Conservation (phyloP, 257 asterid species). For the Solanum paucissectum region DNA sequence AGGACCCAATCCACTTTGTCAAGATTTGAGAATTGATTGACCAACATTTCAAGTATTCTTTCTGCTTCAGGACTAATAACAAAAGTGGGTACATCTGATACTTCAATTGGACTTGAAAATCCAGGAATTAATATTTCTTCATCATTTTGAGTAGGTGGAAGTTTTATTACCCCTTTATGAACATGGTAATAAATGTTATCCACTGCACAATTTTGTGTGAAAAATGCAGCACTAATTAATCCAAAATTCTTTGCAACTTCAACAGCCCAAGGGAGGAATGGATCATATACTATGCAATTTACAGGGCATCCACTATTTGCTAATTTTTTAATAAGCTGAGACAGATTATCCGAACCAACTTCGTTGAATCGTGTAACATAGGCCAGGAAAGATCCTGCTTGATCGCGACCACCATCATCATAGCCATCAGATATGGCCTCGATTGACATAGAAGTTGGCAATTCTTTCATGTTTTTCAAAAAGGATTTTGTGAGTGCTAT, state of each 20-base stretch:
- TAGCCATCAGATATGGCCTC: conserved; percentile 34
- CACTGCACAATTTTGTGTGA: too few relatives aligned
- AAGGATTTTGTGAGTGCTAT: background rate
- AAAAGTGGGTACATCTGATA: background rate
- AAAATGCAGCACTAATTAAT: too few relatives aligned
- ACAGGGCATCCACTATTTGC: background rate
- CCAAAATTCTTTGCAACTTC: too few relatives aligned
- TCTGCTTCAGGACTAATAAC: background rate
- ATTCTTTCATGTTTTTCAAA: conserved; percentile 7
- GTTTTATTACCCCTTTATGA: background rate
- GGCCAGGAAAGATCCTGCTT: conserved; percentile 4
- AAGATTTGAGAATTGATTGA: background rate
- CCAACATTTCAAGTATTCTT: background rate
- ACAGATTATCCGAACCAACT: too few relatives aligned
- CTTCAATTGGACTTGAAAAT: background rate
- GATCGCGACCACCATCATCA: conserved; percentile 12
- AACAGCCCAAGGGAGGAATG: background rate
- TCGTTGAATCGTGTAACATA: conserved; percentile 1
- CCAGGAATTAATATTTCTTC: background rate
- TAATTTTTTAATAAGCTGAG: too few relatives aligned
- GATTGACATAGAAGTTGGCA: conserved; percentile 1
- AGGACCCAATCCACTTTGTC: conserved; percentile 26
- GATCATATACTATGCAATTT: background rate
- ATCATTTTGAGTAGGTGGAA: background rate
- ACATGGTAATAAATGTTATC: too few relatives aligned